Evolutionary conservation across 495 filamentous ascomycete species (phyloP).

Genomic region (Thermochaetoides thermophila): DNA sequence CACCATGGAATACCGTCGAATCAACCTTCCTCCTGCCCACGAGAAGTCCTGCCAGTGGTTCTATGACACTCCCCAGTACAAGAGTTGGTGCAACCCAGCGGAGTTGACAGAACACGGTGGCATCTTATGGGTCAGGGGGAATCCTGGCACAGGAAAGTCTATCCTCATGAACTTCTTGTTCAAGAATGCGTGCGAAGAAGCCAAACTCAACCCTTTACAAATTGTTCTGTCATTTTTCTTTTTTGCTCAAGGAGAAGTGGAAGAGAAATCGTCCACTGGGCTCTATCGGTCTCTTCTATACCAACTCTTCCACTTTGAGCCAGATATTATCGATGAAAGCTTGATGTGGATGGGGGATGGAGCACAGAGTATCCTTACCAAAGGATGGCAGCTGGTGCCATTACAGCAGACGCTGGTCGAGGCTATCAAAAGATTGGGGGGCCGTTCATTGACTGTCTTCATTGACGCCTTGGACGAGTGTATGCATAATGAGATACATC

Average conservation of each 20-base stretch:
- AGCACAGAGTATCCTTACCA: constrained; percentile 4
- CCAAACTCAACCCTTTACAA: neutral
- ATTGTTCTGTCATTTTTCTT: constrained; percentile 37
- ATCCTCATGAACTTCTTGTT: constrained; percentile 36
- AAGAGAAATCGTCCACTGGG: constrained; percentile 31
- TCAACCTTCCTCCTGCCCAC: constrained; percentile 10
- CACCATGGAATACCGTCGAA: constrained; percentile 20
- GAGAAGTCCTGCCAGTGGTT: constrained; percentile 32
- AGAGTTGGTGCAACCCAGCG: constrained; percentile 21
- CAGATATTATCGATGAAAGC: constrained; percentile 1
- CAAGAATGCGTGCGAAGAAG: constrained; percentile 5
- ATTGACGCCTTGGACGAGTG: constrained; percentile 32
- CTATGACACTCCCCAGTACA: constrained; percentile 21
- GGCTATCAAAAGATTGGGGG: constrained; percentile 2
- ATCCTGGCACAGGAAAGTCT: constrained; percentile 40
- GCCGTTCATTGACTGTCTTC: constrained; percentile 9
- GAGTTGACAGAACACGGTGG: constrained; percentile 24
- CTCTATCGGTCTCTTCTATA: constrained; percentile 34
- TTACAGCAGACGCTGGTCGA: constrained; percentile 7
- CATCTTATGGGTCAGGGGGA: constrained; percentile 39
- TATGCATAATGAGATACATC: constrained; percentile 14
- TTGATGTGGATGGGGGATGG: constrained; percentile 6
- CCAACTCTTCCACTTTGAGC: constrained; percentile 11
- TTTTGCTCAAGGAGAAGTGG: constrained; percentile 28
- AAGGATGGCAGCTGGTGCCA: constrained; percentile 5